Percentiles rank a stretch among this genome's conserved stretches.
phyloP scores from a whole-genome alignment of 176 grass and related monocot genomes.

The Rhynchospora breviuscula region DNA sequence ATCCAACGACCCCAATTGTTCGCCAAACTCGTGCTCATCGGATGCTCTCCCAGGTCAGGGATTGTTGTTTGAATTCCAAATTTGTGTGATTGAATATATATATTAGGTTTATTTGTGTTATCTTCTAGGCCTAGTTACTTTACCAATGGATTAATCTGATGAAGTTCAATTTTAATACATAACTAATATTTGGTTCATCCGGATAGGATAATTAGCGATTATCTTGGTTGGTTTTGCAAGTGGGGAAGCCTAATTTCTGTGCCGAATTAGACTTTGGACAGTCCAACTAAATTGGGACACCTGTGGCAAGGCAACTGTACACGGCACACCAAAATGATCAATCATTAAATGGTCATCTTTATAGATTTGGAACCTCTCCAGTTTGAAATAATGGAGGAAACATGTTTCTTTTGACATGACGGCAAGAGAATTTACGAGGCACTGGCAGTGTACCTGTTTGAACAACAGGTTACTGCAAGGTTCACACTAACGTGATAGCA shows the following conservation, averaged over 20 bases:
- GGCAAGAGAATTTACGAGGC: neutral
- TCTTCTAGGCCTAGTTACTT: too few relatives aligned
- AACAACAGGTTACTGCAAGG: neutral
- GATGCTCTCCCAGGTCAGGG: constrained; percentile 63
- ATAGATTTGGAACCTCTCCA: neutral
- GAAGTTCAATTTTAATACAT: neutral
- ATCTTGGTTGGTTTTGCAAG: neutral
- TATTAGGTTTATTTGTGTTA: neutral
- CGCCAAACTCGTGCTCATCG: constrained; percentile 83
- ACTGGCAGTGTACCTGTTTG: neutral
- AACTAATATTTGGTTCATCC: neutral
- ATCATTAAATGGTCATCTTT: neutral
- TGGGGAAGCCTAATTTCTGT: neutral
- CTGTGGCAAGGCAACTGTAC: neutral
- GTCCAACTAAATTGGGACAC: neutral
- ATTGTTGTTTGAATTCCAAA: neutral
- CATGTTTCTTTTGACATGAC: neutral
- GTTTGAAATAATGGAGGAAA: neutral
- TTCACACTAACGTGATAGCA: neutral
- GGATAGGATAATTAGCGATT: neutral
- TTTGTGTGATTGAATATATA: neutral
- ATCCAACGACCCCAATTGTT: constrained; percentile 88
- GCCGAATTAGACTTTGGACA: neutral
- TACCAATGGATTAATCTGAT: too few relatives aligned
- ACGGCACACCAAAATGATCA: neutral